Evolutionary conservation across 495 filamentous ascomycete genomes (phyloP), one percentile per base, ranked within the genome.

Genomic region (Pseudevernia furfuracea): DNA sequence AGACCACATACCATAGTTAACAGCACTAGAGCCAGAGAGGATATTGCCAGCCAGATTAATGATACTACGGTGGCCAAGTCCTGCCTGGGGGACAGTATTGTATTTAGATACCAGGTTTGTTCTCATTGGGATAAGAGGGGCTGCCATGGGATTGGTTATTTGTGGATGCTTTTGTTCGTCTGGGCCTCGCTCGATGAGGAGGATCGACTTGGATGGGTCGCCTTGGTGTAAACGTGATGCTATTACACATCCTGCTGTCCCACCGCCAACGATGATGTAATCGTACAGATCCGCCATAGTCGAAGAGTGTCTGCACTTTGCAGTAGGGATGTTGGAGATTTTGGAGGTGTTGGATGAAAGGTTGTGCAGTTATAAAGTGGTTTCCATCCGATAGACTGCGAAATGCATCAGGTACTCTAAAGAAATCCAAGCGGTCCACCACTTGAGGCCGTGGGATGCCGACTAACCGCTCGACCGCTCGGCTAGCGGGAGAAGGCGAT

Each of bases 251-350:
- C 72, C 80, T 0, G 75, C 71, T 5, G 75, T 74, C 19, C 79
- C 79, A 12, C 79, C 80, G 71, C 76, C 76, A 11, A 73, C 71
- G 32, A 78, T 70, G 17, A 80, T 72, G 58, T 76, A 75, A 48
- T 74, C 72, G 12, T 38, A 65, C 43, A n/a, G 60, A 25, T 52
- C 36, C 36, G 37, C 52, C 48, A 38, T 37, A 9, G 23, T 21
- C 28, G 12, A 32, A 11, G 6, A 14, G 34, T 15, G 3, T 4
- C 10, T 52, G 4, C 11, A 4, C 10, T 44, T 44, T n/a, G 43
- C 21, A 21, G 0, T 25, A 1, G 46, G 12, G 9, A 25, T 39
- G 37, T 39, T 11, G n/a, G n/a, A n/a, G n/a, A n/a, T n/a, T n/a
- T n/a, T n/a, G n/a, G 10, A 39, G 8, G 34, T 36, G 4, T 8